Evolutionary conservation across 371 early-diverging fungal species (phyloP), one percentile per base, ranked within the genome.

Genomic region (Parasitella parasitica): DNA sequence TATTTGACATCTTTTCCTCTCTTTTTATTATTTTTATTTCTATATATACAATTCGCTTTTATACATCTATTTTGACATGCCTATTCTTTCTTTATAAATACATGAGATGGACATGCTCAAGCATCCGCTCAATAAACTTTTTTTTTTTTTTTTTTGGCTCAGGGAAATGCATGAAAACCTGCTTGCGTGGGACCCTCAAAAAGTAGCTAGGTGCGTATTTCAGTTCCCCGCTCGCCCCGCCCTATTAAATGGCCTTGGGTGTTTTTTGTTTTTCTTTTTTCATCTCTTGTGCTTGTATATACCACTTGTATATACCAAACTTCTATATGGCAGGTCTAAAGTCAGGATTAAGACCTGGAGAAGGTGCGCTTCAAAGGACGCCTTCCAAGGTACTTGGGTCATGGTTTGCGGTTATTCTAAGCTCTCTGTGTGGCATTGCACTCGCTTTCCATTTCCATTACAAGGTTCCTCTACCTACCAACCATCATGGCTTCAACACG

Each of bases 391-490:
- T 69, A 3, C 11, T 24, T 6, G 12, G 16, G 6, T 64, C 69
- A 27, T 69, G 69, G 69, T 24, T 53, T 8, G 46, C 43, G 2
- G 20, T 69, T 2, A 20, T 64, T 13, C 6, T 57, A 6, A 56
- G 64, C 22, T 48, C 53, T 8, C 49, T 72, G 8, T n/a, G 49
- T 3, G 77, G 77, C 15, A 62, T 72, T 28, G n/a, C 49, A 2
- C n/a, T 76, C 36, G 67, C 74, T 18, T 72, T 58, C 41, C 64
- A 70, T 20, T 66, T 82, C 57, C 72, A 70, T 61, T 73, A 80
- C 70, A 59, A 68, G 27, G 49, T 84, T 43, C 78, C 84, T 54
- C 37, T 36, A 59, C 74, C 86, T 52, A 55, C 77, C 49, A 57
- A 65, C 7, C 77, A 76, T 55, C 52, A 64, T 57, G 65, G 81